Evolutionary conservation across 495 filamentous ascomycete species (phyloP).

Genomic region (Penicillium lividum): DNA sequence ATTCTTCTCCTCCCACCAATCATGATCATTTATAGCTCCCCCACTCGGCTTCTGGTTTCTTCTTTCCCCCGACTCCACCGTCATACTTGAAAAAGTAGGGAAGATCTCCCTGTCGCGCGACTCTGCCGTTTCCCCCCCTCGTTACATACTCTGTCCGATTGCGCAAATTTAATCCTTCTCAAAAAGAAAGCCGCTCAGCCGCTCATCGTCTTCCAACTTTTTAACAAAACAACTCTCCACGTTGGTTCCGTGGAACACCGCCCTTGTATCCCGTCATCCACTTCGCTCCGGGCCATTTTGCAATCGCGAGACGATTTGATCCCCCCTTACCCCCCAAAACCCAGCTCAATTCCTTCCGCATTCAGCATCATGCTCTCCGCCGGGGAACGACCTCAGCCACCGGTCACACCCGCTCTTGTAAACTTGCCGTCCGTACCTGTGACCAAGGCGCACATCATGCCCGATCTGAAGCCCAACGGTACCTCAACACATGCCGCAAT

Average conservation of each 20-base stretch:
- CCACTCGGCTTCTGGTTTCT: conserved; percentile 34
- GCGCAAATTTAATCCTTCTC: not conserved
- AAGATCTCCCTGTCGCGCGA: conserved; percentile 19
- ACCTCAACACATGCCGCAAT: conserved; percentile 25
- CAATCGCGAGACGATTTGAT: not conserved
- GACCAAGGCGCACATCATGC: conserved; percentile 26
- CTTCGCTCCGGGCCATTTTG: conserved; percentile 16
- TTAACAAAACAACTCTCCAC: not conserved
- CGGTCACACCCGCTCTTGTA: conserved; percentile 26
- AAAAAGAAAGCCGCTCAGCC: not conserved
- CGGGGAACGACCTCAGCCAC: conserved; percentile 39
- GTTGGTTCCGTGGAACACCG: conserved; percentile 16
- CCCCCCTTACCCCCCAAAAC: not conserved
- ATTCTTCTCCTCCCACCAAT: conserved; percentile 14
- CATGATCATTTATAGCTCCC: conserved; percentile 11
- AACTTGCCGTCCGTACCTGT: conserved; percentile 25
- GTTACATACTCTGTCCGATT: conserved; percentile 4
- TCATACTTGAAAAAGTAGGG: conserved; percentile 31
- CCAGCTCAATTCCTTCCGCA: conserved; percentile 1
- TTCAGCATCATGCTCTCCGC: conserved; percentile 47
- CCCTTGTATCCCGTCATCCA: conserved; percentile 23
- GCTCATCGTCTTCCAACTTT: not conserved
- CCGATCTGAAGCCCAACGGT: conserved; percentile 21
- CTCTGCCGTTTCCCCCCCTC: conserved; percentile 12
- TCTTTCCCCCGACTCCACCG: conserved; percentile 32